A percentile compares a stretch with the other conserved stretches of the same genome.
Conservation (phyloP, 768 basidiomycete species). For the Collybia nuda region DNA sequence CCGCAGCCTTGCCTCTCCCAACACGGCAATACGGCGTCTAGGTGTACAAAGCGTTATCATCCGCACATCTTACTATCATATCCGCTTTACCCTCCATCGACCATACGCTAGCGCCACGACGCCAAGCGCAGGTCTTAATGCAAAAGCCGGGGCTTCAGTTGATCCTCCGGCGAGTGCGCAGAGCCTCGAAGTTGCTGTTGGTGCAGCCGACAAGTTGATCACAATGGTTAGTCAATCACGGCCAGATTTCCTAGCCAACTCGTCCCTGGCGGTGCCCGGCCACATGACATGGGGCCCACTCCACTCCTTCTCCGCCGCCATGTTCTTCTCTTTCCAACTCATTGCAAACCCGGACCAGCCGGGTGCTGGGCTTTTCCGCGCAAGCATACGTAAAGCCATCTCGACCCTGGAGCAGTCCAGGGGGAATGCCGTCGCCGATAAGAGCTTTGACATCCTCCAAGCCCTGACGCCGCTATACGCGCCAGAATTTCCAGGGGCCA, state of each 20-base stretch:
- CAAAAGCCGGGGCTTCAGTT: conserved; percentile 20
- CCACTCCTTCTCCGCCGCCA: conserved; percentile 83
- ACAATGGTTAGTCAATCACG: conserved; percentile 74
- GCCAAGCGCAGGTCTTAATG: conserved; percentile 18
- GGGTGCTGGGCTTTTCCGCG: conserved; percentile 73
- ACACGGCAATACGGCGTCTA: conserved; percentile 57
- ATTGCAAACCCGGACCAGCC: conserved; percentile 80
- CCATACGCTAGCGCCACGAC: conserved; percentile 59
- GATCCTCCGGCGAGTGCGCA: conserved; percentile 48
- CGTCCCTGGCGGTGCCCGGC: conserved; percentile 69
- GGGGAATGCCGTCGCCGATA: conserved; percentile 70
- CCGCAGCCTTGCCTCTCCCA: conserved; percentile 65
- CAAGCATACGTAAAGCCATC: conserved; percentile 70
- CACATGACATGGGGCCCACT: conserved; percentile 86
- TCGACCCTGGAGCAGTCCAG: conserved; percentile 63
- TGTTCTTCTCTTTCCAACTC: conserved; percentile 91
- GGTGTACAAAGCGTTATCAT: conserved; percentile 84
- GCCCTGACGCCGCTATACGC: conserved; percentile 76
- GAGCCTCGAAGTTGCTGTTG: conserved; percentile 73
- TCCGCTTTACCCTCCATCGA: conserved; percentile 82
- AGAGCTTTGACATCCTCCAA: conserved; percentile 68
- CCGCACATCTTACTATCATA: conserved; percentile 75
- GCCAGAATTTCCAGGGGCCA: conserved; percentile 54
- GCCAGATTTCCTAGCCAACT: conserved; percentile 72
- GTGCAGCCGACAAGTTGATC: conserved; percentile 76